Evolutionary conservation across 768 basidiomycete species (phyloP), one percentile per base, ranked within the genome.

Genomic region (Russula olivacea): DNA sequence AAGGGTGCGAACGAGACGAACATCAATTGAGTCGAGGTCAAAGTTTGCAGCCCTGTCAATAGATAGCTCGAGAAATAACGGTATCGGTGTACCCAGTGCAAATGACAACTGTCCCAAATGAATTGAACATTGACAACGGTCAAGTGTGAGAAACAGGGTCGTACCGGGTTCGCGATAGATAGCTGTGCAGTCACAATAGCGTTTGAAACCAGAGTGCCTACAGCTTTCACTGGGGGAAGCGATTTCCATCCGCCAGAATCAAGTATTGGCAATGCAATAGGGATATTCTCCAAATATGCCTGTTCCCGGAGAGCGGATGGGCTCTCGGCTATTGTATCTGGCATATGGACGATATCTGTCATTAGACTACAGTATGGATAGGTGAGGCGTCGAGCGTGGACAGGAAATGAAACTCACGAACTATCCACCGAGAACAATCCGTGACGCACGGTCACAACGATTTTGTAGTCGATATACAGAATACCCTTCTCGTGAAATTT

Each of bases 401-500:
- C 15, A 17, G n/a, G 41, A 48, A 23, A 21, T 11, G 30, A 9
- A 36, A 49, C 66, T 59, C 43, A 68, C 67, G 59, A 45, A 56
- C 40, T 64, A 34, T 68, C 65, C 14, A 58, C 49, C 28, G 61
- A 49, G 25, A 68, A 58, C n/a, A 34, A 36, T 14, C 66, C 55
- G 17, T 66, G 65, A 4, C 56, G 51, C 3, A 68, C 50, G 0
- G 58, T 60, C 23, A 61, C 66, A 5, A 61, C 14, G 15, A 68
- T 14, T 45, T 68, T 66, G 43, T 68, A 68, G 17, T 68, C 64
- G 40, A 68, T 64, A 28, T 67, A 66, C 14, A 66, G 6, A n/a
- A 55, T 51, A 8, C 66, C 66, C 32, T 55, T 66, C 49, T 67
- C 83, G 1, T 81, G 78, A 65, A 83, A 85, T 41, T 73, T 80